Evolutionary conservation across 345 rosid species (phyloP).

Genomic region (Rubroshorea leprosula): DNA sequence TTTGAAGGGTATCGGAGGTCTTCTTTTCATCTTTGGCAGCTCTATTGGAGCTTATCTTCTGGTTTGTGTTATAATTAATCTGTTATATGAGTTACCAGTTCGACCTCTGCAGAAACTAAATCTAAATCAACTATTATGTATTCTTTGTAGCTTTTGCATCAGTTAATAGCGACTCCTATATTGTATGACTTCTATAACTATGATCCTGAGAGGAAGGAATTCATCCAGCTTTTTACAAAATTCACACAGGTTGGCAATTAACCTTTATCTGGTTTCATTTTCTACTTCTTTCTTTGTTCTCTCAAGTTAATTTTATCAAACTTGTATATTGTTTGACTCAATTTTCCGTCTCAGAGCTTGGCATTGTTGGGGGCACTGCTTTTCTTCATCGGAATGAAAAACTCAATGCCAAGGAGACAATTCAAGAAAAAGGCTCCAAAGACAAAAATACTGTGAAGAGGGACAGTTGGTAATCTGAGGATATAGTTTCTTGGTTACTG

Average conservation of each 20-base stretch:
- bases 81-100: neutral
- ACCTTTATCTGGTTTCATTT: neutral
- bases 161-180: slow-evolving; percentile 42
- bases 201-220: slow-evolving; percentile 48
- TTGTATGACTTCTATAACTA: slow-evolving; percentile 72
- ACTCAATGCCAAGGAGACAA: slow-evolving; percentile 62
- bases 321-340: neutral
- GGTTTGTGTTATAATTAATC: slow-evolving; percentile 29
- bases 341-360: slow-evolving; percentile 36
- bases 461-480: neutral
- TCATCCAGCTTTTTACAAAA: slow-evolving; percentile 37
- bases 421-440: slow-evolving; percentile 55
- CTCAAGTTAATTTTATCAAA: neutral
- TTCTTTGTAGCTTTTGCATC: slow-evolving; percentile 52
- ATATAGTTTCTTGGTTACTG: slow-evolving; percentile 15
- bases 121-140: neutral
- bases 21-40: slow-evolving; percentile 60
- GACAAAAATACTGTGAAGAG: slow-evolving; percentile 37
- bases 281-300: neutral
- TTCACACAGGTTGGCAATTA: slow-evolving; percentile 46
- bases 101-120: too few species aligned
- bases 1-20: slow-evolving; percentile 60
- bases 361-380: slow-evolving; percentile 58
- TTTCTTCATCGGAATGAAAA: slow-evolving; percentile 66
- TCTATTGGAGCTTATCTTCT: slow-evolving; percentile 65